phyloP scores from a whole-genome alignment of 345 rosid genomes.

The Melaleuca quinquenervia region DNA sequence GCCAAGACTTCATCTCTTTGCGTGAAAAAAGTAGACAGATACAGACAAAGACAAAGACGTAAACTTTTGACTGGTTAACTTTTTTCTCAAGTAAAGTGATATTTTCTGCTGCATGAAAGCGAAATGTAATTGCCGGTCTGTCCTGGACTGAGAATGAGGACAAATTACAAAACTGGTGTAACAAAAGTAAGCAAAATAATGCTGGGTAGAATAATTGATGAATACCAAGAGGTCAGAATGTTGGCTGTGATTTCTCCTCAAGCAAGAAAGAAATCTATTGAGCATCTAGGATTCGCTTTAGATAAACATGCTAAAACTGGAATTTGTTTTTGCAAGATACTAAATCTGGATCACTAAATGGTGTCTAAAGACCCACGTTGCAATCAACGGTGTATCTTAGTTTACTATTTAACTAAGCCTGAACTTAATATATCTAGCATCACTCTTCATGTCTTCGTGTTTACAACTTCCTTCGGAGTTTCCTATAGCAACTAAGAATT shows the following conservation, averaged over 20 bases:
- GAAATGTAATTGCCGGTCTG: background rate
- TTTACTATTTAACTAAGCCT: background rate
- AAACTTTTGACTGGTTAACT: background rate
- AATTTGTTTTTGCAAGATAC: background rate
- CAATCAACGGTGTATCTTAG: background rate
- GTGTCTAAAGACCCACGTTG: background rate
- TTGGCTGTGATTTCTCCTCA: background rate
- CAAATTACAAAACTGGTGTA: background rate
- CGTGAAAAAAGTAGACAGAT: background rate
- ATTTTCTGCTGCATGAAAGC: background rate
- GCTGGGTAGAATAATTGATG: background rate
- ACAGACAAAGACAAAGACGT: fast-evolving
- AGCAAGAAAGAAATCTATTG: background rate
- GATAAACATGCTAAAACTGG: background rate
- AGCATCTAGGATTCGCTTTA: background rate
- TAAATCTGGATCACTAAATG: background rate
- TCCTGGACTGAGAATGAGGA: background rate
- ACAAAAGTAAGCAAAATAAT: background rate
- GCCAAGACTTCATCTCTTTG: background rate
- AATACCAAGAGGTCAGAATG: background rate
- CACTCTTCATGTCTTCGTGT: background rate
- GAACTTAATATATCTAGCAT: background rate
- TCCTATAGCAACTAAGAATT: background rate
- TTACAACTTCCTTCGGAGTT: background rate
- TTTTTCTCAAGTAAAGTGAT: background rate